Base-by-base conservation (phyloP, 2,329 filamentous ascomycete species). In the Aspergillus sp. region DNA sequence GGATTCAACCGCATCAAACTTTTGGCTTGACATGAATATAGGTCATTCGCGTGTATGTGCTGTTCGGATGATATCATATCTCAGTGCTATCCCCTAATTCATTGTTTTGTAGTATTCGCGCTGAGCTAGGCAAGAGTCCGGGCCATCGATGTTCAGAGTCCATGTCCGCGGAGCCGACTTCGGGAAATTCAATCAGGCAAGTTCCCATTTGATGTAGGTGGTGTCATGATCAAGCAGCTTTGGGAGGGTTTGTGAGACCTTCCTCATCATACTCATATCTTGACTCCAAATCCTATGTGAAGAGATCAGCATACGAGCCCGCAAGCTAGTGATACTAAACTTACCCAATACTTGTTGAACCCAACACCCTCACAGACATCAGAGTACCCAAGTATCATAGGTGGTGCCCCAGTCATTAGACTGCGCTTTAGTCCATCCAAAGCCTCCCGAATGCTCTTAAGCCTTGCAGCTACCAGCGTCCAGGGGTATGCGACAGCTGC, bases 281-380 rank as follows among this genome's bases (percentile, higher is more conserved):
- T 50, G 59, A 57, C 53, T 69, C 67, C 13, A 51, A 61, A 9
- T 69, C 65, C 67, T 66, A 21, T 0, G 6, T 13, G 3, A 32
- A 17, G 21, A 74, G 7, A 30, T 62, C 23, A 59, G 52, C 32
- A 15, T 13, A 36, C 69, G 55, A 78, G 73, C 5, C 17, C 48
- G 56, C 0, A 32, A 32, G 6, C 19, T 21, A 13, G 6, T 8
- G 52, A 50, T 2, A 9, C 71, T 60, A 36, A 41, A 67, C 70
- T 54, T 60, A 74, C 73, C 72, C 74, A 80, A 58, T 80, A 80
- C 30, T 79, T 75, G 49, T 77, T 76, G 56, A 82, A 82, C 0
- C 80, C 80, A 19, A 82, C 79, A 0, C 78, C 78, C 10, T 79
- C 75, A 39, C 78, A 81, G 0, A 82, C 79, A 50, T 83, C 78